Evolutionary conservation across 345 rosid genomes (phyloP), one percentile per base, ranked within the genome.

Genomic region (Trapa bicornis): DNA sequence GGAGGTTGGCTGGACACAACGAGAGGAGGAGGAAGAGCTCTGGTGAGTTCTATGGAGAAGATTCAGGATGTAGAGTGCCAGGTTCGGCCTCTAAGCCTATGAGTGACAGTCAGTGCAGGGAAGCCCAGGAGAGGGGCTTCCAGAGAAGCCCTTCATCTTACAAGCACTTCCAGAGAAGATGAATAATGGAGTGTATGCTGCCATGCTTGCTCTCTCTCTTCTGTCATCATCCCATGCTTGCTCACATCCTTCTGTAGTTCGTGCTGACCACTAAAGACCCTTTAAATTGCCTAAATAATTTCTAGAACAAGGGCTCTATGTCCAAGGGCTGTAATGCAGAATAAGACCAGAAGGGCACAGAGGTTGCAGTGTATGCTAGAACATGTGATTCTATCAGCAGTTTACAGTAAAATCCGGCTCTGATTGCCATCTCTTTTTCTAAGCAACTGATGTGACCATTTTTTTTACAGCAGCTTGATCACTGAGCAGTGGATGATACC

Each of bases 1-100:
- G 81, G 71, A 83, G 92, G 38, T 64, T 88, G 76, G 95, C 92
- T 0, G 95, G 95, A 66, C 95, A 87, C 81, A 92, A 92, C 41
- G 95, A 92, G 74, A 67, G 97, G 77, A 78, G 96, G 5, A 73
- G 96, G 77, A 91, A 88, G 81, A 86, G 72, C 79, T 77, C 77
- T 39, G 39, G 29, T 3, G 92, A 87, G 15, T 52, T 73, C 33
- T 62, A 52, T 8, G 88, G 86, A 53, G 96, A 86, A 70, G 85
- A 86, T 0, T 73, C 95, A 0, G 71, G 81, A 73, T 75, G 92
- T 43, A 79, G 74, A 75, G 85, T 71, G 43, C 57, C 69, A 6
- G 22, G 60, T 11, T 66, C 63, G 38, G 6, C 67, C 70, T 45
- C 70, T 12, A 77, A 74, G 61, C 11, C 52, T 61, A 79, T 67